Percentiles rank a stretch among this genome's conserved stretches.
Evolutionary conservation across 1,284 basidiomycete genomes (phyloP).

Genomic region (Austropuccinia psidii): DNA sequence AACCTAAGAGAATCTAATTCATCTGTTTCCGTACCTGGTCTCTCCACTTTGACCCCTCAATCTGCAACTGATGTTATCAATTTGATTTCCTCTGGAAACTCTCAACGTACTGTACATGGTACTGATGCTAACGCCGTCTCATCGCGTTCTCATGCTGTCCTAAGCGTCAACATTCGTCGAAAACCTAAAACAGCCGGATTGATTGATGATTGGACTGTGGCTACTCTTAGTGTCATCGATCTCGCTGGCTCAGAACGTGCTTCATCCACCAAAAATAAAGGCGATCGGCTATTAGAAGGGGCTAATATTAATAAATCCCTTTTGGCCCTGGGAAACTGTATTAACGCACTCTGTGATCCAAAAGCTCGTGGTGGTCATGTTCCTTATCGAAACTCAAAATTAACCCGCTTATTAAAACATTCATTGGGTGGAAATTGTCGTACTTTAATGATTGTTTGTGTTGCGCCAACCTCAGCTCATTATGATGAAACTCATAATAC

Average conservation of each 20-base stretch:
- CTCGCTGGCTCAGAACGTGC: conserved; percentile 91
- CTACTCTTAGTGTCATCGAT: conserved; percentile 90
- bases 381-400: conserved; percentile 92
- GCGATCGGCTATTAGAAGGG: conserved; percentile 93
- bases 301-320: conserved; percentile 97
- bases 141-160: conserved; percentile 88
- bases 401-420: conserved; percentile 90
- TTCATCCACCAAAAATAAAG: conserved; percentile 88
- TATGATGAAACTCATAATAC: conserved; percentile 98
- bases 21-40: conserved; percentile 71
- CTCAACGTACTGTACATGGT: conserved; percentile 75
- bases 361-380: conserved; percentile 75
- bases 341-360: conserved; percentile 84
- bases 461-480: conserved; percentile 84
- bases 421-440: conserved; percentile 95
- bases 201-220: conserved; percentile 71
- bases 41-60: conserved; percentile 67
- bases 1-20: conserved; percentile 78
- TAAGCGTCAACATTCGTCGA: conserved; percentile 84
- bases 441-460: conserved; percentile 73
- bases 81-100: conserved; percentile 79
- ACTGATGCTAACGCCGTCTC: conserved; percentile 91
- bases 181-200: conserved; percentile 56
- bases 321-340: conserved; percentile 88
- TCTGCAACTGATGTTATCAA: conserved; percentile 85